Percentiles rank a stretch among this genome's conserved stretches.
These are phyloP conservation scores for Myxozyma neglecta DNA, from an alignment of 805 yeast species.

Conservation along the genomic window DNA sequence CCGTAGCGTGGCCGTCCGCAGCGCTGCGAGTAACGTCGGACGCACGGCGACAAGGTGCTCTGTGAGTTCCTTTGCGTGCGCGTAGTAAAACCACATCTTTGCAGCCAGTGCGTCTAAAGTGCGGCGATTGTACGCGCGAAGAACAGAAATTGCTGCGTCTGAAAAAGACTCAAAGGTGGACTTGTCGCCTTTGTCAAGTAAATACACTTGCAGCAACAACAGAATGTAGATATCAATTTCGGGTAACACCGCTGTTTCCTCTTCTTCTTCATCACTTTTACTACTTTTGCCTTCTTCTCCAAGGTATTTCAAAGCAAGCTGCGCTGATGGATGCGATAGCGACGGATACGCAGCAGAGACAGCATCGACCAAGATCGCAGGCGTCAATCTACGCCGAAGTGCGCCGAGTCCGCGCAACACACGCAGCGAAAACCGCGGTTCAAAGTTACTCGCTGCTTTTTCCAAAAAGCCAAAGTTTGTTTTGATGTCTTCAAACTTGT, in stretches of 20 bases:
- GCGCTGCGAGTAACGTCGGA: conserved; percentile 65
- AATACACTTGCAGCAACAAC: conserved; percentile 71
- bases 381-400: conserved; percentile 64
- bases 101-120: conserved; percentile 84
- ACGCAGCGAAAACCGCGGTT: conserved; percentile 82
- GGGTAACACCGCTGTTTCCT: conserved; percentile 55
- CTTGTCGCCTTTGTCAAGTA: conserved; percentile 62
- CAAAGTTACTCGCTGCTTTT: conserved; percentile 70
- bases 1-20: conserved; percentile 86
- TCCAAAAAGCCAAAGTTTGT: conserved; percentile 50
- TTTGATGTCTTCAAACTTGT: conserved; percentile 36
- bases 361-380: conserved; percentile 55
- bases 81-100: conserved; percentile 88
- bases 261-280: not conserved
- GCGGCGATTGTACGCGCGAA: conserved; percentile 71
- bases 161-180: conserved; percentile 56
- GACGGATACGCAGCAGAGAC: conserved; percentile 58
- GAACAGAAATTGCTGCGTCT: conserved; percentile 49
- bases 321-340: conserved; percentile 8
- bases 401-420: conserved; percentile 80
- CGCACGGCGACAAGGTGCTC: conserved; percentile 58
- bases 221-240: conserved; percentile 80
- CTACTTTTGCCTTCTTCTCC: conserved; percentile 7
- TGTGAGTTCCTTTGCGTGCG: conserved; percentile 69
- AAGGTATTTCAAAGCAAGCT: conserved; percentile 16